A percentile compares a stretch with the other conserved stretches of the same genome.
Conservation (phyloP, 2,329 filamentous ascomycete genomes). For the Aspergillus sp. region DNA sequence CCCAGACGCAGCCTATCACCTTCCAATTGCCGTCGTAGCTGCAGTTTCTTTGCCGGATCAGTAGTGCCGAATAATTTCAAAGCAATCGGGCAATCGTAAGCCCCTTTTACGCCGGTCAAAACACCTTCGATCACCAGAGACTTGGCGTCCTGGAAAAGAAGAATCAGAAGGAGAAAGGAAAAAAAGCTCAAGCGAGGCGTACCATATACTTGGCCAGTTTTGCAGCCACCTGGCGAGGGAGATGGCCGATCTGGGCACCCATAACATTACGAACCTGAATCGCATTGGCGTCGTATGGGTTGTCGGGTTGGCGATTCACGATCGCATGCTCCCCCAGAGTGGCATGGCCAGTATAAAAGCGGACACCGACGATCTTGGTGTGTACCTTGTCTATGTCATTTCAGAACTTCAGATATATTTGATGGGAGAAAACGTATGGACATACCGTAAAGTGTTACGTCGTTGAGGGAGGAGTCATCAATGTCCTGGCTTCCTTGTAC, state of each 20-base stretch:
- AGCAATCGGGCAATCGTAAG: conserved; percentile 63
- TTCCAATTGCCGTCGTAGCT: conserved; percentile 55
- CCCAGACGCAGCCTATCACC: conserved; percentile 52
- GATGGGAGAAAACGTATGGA: neutral
- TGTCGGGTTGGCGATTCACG: conserved; percentile 56
- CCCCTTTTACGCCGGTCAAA: conserved; percentile 56
- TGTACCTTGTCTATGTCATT: conserved; percentile 26
- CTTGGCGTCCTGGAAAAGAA: conserved; percentile 46
- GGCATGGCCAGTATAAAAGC: conserved; percentile 56
- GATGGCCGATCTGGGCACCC: conserved; percentile 66
- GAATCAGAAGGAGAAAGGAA: too few relatives aligned
- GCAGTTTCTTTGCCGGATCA: conserved; percentile 42
- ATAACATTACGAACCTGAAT: conserved; percentile 71
- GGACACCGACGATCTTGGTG: conserved; percentile 51
- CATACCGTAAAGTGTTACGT: conserved; percentile 33
- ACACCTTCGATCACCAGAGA: conserved; percentile 59
- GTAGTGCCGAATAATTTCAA: conserved; percentile 61
- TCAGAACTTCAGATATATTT: conserved; percentile 1
- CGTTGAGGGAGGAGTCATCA: conserved; percentile 27
- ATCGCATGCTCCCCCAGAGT: conserved; percentile 55
- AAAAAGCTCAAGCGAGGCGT: too few relatives aligned
- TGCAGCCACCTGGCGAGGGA: conserved; percentile 56
- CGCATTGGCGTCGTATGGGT: conserved; percentile 64
- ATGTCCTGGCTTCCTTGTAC: conserved; percentile 23
- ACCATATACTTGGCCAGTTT: conserved; percentile 68